phyloP scores from a whole-genome alignment of 768 basidiomycete genomes.

The Lentinula sp. region DNA sequence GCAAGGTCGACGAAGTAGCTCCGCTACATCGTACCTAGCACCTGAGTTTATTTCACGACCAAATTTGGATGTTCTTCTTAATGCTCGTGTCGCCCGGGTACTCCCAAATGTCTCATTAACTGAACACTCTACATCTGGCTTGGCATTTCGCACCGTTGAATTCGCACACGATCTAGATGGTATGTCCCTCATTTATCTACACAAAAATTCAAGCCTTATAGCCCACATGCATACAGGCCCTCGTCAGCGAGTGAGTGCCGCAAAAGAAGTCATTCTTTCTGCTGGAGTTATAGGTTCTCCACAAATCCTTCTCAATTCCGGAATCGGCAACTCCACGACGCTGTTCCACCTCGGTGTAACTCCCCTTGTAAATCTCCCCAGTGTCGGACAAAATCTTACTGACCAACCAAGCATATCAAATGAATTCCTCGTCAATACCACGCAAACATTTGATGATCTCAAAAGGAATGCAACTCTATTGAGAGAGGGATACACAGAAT shows the following conservation, averaged over 20 bases:
- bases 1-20: slow-evolving; percentile 14
- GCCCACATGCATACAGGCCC: neutral
- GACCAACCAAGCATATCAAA: slow-evolving; percentile 12
- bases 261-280: slow-evolving; percentile 18
- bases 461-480: slow-evolving; percentile 9
- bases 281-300: slow-evolving; percentile 22
- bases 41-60: neutral
- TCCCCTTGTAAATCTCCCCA: slow-evolving; percentile 13
- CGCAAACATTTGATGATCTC: slow-evolving; percentile 11
- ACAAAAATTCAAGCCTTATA: neutral
- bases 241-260: slow-evolving; percentile 5
- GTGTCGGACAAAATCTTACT: slow-evolving; percentile 14
- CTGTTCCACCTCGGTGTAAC: slow-evolving; percentile 11
- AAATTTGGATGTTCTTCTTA: slow-evolving; percentile 3
- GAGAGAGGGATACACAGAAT: slow-evolving; percentile 7
- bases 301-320: slow-evolving; percentile 13
- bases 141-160: slow-evolving; percentile 2
- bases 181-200: neutral
- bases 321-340: slow-evolving; percentile 8
- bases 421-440: slow-evolving; percentile 12
- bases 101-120: neutral
- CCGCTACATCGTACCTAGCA: slow-evolving; percentile 21
- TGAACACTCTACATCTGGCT: neutral
- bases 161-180: neutral
- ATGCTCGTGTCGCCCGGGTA: neutral